Evolutionary conservation across 1,284 basidiomycete genomes (phyloP).

Genomic region (Grifola frondosa): DNA sequence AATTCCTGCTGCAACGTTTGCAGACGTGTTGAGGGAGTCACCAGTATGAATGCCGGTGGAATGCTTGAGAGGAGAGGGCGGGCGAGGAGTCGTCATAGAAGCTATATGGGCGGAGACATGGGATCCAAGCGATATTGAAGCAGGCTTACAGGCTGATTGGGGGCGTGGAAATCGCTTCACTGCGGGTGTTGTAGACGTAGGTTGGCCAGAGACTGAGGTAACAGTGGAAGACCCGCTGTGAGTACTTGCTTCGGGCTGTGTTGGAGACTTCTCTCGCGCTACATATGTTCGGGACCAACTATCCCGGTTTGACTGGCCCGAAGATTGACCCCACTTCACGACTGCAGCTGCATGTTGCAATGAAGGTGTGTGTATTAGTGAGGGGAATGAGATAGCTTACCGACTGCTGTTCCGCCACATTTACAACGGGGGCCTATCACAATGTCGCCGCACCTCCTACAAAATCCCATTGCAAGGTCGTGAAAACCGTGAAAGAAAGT

Average conservation of each 20-base stretch:
- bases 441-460: conserved; percentile 78
- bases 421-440: conserved; percentile 66
- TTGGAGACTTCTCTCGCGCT: conserved; percentile 46
- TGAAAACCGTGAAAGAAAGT: conserved; percentile 6
- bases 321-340: conserved; percentile 57
- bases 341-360: conserved; percentile 51
- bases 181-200: conserved; percentile 14
- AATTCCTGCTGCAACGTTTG: conserved; percentile 48
- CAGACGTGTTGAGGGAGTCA: conserved; percentile 38
- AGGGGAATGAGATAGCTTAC: conserved; percentile 37
- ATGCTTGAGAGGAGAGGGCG: conserved; percentile 58
- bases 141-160: conserved; percentile 33
- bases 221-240: conserved; percentile 13
- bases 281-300: conserved; percentile 79
- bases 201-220: conserved; percentile 14
- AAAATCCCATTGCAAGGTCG: conserved; percentile 63
- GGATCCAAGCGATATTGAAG: conserved; percentile 38
- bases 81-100: conserved; percentile 45
- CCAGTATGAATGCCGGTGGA: conserved; percentile 40
- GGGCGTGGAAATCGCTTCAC: conserved; percentile 52
- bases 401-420: conserved; percentile 75
- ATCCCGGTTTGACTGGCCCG: conserved; percentile 50
- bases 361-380: not conserved
- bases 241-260: conserved; percentile 17
- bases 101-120: conserved; percentile 60